Percentiles rank a stretch among this genome's conserved stretches.
Evolutionary conservation across 768 basidiomycete species (phyloP).

Genomic region (Mycena leptocephala): DNA sequence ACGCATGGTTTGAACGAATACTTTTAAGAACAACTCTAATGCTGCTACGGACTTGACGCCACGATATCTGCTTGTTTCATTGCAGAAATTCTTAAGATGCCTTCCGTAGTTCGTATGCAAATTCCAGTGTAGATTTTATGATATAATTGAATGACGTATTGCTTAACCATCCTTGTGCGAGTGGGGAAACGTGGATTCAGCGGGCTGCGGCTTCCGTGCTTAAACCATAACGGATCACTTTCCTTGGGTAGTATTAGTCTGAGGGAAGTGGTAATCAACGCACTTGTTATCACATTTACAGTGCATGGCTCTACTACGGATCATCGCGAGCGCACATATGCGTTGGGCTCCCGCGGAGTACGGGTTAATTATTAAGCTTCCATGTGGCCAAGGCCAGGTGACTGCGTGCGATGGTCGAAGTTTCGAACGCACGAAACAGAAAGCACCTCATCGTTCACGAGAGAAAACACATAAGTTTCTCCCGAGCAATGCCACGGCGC

Average conservation of each 20-base stretch:
- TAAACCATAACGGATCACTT: too few relatives aligned
- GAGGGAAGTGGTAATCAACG: neutral
- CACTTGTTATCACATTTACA: neutral
- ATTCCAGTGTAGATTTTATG: conserved; percentile 12
- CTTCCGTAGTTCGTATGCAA: conserved; percentile 1
- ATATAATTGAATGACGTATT: neutral
- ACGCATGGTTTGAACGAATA: neutral
- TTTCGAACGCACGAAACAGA: neutral
- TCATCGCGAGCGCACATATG: neutral
- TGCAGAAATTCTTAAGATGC: neutral
- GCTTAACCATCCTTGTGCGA: too few relatives aligned
- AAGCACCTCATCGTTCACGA: neutral
- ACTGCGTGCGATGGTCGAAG: neutral
- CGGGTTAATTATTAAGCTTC: conserved; percentile 6
- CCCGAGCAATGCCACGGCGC: neutral
- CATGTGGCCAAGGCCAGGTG: neutral
- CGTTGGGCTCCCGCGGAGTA: neutral
- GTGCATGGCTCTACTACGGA: neutral
- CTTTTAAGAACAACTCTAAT: conserved; percentile 3
- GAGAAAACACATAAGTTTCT: neutral
- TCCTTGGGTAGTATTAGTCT: too few relatives aligned
- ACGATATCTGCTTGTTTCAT: neutral
- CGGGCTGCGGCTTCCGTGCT: too few relatives aligned
- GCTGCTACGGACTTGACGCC: conserved; percentile 7
- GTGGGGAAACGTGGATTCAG: too few relatives aligned